Conservation (phyloP, 345 rosid species). For the Populus davidiana region DNA sequence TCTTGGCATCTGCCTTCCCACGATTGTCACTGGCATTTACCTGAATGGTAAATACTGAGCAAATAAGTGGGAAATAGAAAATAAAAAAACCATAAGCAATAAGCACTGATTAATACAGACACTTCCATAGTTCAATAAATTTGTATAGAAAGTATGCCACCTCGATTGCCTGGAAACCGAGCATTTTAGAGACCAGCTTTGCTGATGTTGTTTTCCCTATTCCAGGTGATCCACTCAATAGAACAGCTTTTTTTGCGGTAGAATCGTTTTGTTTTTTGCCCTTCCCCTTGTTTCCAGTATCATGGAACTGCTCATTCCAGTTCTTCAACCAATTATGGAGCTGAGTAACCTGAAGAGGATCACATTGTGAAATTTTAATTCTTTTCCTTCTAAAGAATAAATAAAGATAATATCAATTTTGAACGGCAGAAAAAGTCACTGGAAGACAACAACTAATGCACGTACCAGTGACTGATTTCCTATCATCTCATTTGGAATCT, state of each 20-base stretch:
- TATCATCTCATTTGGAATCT: constrained; percentile 73
- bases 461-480: constrained; percentile 88
- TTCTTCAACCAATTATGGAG: constrained; percentile 82
- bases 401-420: background rate
- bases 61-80: background rate
- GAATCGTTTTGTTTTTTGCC: constrained; percentile 74
- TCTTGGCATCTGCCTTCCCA: constrained; percentile 83
- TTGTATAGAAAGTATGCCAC: constrained; percentile 27
- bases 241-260: constrained; percentile 71
- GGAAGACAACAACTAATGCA: background rate
- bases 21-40: constrained; percentile 99
- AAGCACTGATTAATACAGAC: background rate
- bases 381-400: background rate
- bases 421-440: background rate
- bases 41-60: constrained; percentile 29
- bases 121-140: background rate
- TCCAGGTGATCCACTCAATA: constrained; percentile 93
- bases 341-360: constrained; percentile 66
- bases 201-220: constrained; percentile 96
- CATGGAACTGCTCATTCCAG: constrained; percentile 73
- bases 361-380: constrained; percentile 8
- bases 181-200: constrained; percentile 85
- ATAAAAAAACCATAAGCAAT: background rate
- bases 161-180: constrained; percentile 93
- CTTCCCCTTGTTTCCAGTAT: constrained; percentile 62